These are phyloP conservation scores for Lactarius hengduanensis DNA, from an alignment of 768 basidiomycete species.

Conservation along the genomic window DNA sequence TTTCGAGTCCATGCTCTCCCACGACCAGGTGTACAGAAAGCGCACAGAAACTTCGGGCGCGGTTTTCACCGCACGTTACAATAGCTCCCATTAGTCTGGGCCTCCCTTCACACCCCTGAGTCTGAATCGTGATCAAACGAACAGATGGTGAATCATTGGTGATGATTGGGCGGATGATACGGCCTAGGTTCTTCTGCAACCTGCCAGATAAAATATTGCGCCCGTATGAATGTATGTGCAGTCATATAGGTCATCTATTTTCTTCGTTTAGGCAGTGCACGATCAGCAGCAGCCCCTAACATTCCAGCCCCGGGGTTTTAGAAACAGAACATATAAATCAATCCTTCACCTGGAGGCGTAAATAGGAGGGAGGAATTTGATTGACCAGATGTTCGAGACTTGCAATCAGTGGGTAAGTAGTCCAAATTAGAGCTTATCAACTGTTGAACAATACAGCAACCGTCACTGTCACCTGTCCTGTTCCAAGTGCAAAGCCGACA, in stretches of 20 bases:
- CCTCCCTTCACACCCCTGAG: neutral
- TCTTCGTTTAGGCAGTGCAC: neutral
- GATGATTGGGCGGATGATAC: neutral
- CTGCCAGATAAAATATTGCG: neutral
- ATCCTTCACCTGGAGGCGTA: neutral
- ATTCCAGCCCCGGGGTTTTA: neutral
- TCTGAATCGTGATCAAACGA: neutral
- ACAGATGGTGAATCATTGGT: neutral
- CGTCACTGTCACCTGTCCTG: neutral
- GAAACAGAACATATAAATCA: neutral
- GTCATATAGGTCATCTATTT: neutral
- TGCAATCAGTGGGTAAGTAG: neutral
- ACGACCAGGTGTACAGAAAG: neutral
- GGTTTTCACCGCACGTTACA: neutral
- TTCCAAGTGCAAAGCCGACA: neutral
- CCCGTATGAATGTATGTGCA: neutral
- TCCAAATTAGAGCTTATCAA: neutral
- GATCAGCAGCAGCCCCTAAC: neutral
- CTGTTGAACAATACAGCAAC: neutral
- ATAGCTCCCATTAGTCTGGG: neutral
- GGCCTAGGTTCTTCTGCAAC: neutral
- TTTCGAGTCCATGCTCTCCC: neutral
- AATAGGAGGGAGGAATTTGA: neutral
- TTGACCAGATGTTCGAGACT: neutral
- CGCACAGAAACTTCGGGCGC: neutral